phyloP scores from a whole-genome alignment of 2,329 filamentous ascomycete genomes.

The Diaporthe sp. region DNA sequence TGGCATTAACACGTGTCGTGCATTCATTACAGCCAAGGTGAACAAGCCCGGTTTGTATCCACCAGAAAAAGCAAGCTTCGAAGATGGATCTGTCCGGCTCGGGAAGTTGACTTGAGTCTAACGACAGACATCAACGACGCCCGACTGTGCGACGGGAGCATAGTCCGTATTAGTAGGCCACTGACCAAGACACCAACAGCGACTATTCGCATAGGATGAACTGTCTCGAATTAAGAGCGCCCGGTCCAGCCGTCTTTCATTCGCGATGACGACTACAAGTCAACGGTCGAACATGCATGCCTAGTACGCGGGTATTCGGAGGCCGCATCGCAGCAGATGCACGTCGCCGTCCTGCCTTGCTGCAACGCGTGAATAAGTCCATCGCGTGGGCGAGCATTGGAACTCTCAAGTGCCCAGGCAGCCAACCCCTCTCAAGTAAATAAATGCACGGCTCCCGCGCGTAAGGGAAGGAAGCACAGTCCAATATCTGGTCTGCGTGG shows the following conservation, averaged over 20 bases:
- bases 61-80: background rate
- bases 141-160: background rate
- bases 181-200: background rate
- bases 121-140: background rate
- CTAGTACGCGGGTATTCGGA: background rate
- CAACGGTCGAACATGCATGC: background rate
- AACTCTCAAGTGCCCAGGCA: too few relatives aligned
- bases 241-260: background rate
- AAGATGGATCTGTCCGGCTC: background rate
- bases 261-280: background rate
- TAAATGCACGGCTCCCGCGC: background rate
- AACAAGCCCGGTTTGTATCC: background rate
- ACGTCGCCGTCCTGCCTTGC: background rate
- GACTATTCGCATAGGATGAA: background rate
- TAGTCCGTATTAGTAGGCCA: too few relatives aligned
- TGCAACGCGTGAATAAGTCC: background rate
- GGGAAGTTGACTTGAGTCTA: background rate
- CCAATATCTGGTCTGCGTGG: background rate
- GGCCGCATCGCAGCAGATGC: background rate
- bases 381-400: background rate
- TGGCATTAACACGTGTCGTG: conserved; percentile 3
- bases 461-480: background rate
- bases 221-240: background rate
- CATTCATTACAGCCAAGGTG: background rate
- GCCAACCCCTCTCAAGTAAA: background rate